Percentiles rank a stretch among this genome's conserved stretches.
These are phyloP conservation scores for Amanita rimosa DNA, from an alignment of 768 basidiomycete species.

Conservation along the genomic window DNA sequence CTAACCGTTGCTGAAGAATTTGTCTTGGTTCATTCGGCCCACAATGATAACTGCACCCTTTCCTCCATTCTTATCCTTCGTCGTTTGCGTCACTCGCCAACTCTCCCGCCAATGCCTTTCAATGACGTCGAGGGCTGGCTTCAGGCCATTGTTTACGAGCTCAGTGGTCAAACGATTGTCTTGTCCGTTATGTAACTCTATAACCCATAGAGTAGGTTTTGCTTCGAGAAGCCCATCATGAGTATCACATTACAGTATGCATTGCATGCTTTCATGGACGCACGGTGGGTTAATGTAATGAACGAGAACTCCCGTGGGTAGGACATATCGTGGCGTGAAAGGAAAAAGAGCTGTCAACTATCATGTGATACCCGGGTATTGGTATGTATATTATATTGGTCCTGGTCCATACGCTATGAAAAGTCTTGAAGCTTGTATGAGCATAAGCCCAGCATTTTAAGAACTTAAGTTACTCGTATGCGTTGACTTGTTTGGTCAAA, in stretches of 20 bases:
- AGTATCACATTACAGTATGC: background rate
- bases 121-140: constrained; percentile 61
- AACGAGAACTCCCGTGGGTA: constrained; percentile 47
- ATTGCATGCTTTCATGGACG: background rate
- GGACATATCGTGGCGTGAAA: constrained; percentile 20
- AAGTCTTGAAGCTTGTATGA: too few species aligned
- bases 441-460: too few species aligned
- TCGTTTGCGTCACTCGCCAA: constrained; percentile 30
- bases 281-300: constrained; percentile 47
- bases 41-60: constrained; percentile 69
- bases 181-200: constrained; percentile 70
- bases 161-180: constrained; percentile 58
- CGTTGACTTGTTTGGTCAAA: constrained; percentile 6
- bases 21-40: constrained; percentile 65
- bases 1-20: constrained; percentile 81
- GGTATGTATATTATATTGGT: too few species aligned
- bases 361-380: constrained; percentile 3
- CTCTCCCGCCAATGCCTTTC: constrained; percentile 60
- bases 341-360: background rate
- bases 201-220: constrained; percentile 53
- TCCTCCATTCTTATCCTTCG: constrained; percentile 39
- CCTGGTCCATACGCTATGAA: too few species aligned
- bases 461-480: too few species aligned
- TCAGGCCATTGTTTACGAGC: constrained; percentile 47
- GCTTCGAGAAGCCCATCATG: constrained; percentile 26